Evolutionary conservation across 2,329 filamentous ascomycete genomes (phyloP).

Genomic region (Alternaria metachromatica): DNA sequence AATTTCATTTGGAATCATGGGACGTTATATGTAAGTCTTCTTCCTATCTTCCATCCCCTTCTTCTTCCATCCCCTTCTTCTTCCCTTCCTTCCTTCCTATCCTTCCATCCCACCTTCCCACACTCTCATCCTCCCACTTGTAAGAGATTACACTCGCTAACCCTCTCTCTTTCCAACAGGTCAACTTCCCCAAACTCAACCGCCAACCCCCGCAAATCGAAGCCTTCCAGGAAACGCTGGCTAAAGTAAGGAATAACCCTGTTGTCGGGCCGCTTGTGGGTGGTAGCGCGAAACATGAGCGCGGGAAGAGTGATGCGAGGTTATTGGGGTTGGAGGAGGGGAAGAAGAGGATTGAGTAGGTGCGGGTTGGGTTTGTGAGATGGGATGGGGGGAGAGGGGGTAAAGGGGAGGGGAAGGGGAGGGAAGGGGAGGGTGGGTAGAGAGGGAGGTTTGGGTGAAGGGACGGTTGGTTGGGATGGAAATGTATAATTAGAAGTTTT

Average conservation of each 20-base stretch:
- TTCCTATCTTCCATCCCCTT: too few relatives aligned
- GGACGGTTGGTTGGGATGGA: too few relatives aligned
- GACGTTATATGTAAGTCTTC: constrained; percentile 84
- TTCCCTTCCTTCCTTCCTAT: not conserved
- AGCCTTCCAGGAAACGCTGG: constrained; percentile 85
- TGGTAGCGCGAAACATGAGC: constrained; percentile 66
- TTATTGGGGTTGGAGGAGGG: constrained; percentile 91
- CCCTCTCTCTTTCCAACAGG: constrained; percentile 51
- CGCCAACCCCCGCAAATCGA: constrained; percentile 85
- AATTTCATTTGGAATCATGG: constrained; percentile 84
- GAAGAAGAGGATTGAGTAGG: constrained; percentile 92
- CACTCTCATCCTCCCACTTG: too few relatives aligned
- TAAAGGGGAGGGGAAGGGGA: not conserved
- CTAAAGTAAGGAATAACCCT: constrained; percentile 80
- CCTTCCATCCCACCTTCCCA: not conserved
- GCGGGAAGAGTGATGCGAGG: constrained; percentile 81
- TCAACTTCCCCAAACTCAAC: constrained; percentile 98
- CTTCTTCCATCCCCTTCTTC: too few relatives aligned
- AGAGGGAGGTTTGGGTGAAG: too few relatives aligned
- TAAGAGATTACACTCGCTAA: too few relatives aligned
- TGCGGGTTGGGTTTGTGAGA: too few relatives aligned
- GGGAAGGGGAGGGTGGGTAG: not conserved
- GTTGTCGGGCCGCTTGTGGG: constrained; percentile 77
- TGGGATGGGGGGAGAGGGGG: not conserved
- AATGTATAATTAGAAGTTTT: not conserved